Evolutionary conservation across 78 protist species (phyloP), one percentile per base, ranked within the genome.

Genomic region (Dictyostelium discoideum): DNA sequence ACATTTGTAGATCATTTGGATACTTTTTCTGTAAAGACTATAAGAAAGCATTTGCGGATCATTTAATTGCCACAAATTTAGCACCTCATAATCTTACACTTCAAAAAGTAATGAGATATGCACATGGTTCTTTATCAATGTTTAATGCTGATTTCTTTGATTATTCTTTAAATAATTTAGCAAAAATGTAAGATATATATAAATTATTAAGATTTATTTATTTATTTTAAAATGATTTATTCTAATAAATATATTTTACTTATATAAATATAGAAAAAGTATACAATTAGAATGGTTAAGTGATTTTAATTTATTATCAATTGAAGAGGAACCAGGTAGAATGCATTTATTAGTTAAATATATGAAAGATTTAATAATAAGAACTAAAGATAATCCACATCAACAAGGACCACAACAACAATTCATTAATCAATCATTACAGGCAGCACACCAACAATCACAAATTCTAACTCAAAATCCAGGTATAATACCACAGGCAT

Each of bases 291-390:
- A 82, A 81, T 90, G 95, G 95, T 16, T 90, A 82, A 90, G 95
- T 69, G 95, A 90, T 82, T 90, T 90, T 82, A 67, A 82, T 82
- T 65, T 50, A 46, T 82, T 90, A 50, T 29, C 89, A 26, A 90
- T 90, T 50, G 95, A 90, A 54, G 95, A 90, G 39, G 95, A 90
- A 50, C 95, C 95, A 5, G 74, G 85, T 82, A 80, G 95, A 90
- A 72, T 90, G 60, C 40, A 82, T 72, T 39, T 90, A 50, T 22
- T 90, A 5, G n/a, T 11, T 11, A 79, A 57, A 26, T 87, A 78
- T 79, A 90, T 73, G 63, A 63, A 90, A 8, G 40, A 72, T 6
- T 57, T 46, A 20, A 80, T 67, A 8, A 67, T 50, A 22, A 78
- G 20, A 50, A 29, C 32, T 54, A 50, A 37, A 40, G 50, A 20